Percentiles rank a stretch among this genome's conserved stretches.
Evolutionary conservation across 306 rosid genomes (phyloP).

Genomic region (Geum urbanum): DNA sequence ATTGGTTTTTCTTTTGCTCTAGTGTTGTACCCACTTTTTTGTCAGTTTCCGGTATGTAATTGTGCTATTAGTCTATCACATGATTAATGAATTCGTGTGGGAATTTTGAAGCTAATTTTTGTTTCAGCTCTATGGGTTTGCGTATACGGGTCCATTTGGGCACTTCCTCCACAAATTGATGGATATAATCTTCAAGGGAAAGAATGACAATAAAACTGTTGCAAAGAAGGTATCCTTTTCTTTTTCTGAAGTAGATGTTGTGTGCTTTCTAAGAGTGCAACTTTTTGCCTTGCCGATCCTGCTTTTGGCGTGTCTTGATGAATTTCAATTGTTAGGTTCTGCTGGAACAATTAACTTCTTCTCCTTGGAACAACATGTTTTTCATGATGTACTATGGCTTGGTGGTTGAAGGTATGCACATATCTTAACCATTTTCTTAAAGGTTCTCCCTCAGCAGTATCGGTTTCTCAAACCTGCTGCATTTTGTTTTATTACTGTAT

Average conservation of each 20-base stretch:
- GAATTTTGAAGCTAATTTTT: slow-evolving; percentile 15
- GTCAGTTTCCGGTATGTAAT: background rate
- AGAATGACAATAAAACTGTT: slow-evolving; percentile 66
- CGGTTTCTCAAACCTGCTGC: background rate
- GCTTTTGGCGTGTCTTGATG: slow-evolving; percentile 19
- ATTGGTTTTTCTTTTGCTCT: background rate
- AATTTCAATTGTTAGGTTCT: slow-evolving; percentile 50
- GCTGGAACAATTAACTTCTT: slow-evolving; percentile 74
- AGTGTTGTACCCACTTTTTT: background rate
- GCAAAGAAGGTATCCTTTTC: slow-evolving; percentile 59
- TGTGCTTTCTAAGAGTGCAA: slow-evolving; percentile 2
- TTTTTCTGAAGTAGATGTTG: background rate
- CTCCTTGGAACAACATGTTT: slow-evolving; percentile 85
- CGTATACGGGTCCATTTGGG: slow-evolving; percentile 84
- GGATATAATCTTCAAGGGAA: slow-evolving; percentile 73
- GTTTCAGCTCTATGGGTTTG: slow-evolving; percentile 86
- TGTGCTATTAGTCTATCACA: background rate
- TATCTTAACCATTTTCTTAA: background rate
- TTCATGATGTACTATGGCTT: slow-evolving; percentile 89
- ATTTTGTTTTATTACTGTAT: background rate
- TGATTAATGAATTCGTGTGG: background rate
- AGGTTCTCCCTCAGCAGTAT: background rate
- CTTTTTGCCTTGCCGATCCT: background rate
- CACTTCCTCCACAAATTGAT: slow-evolving; percentile 85
- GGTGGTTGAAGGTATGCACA: slow-evolving; percentile 74